A percentile compares a stretch with the other conserved stretches of the same genome.
These are phyloP conservation scores for Phytophthora agathidicida DNA, from an alignment of 352 stramenopile species.

Conservation along the genomic window DNA sequence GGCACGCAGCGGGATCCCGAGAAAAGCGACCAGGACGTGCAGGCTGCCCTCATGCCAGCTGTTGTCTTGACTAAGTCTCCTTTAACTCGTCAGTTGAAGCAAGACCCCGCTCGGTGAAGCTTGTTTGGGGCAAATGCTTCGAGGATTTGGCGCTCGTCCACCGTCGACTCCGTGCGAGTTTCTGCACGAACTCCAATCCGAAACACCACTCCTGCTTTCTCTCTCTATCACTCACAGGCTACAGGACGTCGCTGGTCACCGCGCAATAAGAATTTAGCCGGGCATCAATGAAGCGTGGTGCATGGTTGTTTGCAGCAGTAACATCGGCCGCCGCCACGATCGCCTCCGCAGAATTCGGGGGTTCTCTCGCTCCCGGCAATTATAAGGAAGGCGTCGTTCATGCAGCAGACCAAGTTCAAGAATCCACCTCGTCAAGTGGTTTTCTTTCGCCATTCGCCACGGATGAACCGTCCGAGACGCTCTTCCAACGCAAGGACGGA, in stretches of 20 bases:
- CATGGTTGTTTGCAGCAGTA: neutral
- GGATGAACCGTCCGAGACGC: conserved; percentile 30
- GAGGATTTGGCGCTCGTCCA: conserved; percentile 10
- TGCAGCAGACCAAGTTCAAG: conserved; percentile 16
- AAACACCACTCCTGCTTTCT: conserved; percentile 12
- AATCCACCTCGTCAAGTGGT: conserved; percentile 42
- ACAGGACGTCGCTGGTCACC: neutral
- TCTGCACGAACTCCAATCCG: conserved; percentile 23
- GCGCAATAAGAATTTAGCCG: neutral
- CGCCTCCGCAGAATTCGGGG: conserved; percentile 15
- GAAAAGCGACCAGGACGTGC: conserved; percentile 25
- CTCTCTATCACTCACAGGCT: conserved; percentile 6
- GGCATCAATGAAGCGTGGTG: conserved; percentile 6
- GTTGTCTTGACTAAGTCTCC: conserved; percentile 15
- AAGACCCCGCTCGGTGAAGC: conserved; percentile 1
- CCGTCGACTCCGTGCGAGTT: conserved; percentile 7
- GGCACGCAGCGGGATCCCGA: conserved; percentile 1
- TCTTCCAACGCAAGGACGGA: conserved; percentile 49
- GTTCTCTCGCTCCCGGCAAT: conserved; percentile 1
- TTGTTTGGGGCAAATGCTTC: conserved; percentile 1
- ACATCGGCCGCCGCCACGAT: neutral
- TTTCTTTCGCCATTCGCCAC: conserved; percentile 43
- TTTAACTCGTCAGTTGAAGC: conserved; percentile 9
- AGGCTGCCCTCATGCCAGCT: conserved; percentile 8
- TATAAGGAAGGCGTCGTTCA: conserved; percentile 28